Evolutionary conservation across 2,329 filamentous ascomycete genomes (phyloP).

Genomic region (Penicillium sp.): DNA sequence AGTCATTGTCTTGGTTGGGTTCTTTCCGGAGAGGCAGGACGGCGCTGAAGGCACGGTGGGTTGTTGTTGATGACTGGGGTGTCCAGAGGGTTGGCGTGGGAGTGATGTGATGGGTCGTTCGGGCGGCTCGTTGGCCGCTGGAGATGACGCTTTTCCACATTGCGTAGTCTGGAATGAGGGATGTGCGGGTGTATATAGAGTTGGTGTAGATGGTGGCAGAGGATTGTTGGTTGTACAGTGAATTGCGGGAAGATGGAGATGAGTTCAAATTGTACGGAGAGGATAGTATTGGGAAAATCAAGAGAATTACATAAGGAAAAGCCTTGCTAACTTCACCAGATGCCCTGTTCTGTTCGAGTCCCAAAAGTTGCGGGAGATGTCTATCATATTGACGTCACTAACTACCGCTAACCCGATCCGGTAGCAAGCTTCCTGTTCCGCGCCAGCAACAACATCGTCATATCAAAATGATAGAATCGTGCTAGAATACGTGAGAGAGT

Average conservation of each 20-base stretch:
- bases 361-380: not conserved
- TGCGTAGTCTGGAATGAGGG: not conserved
- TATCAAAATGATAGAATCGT: not conserved
- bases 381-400: slow-evolving; percentile 31
- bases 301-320: not conserved
- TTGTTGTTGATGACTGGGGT: not conserved
- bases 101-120: slow-evolving; percentile 2
- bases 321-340: not conserved
- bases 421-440: slow-evolving; percentile 13
- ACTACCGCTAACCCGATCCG: slow-evolving; percentile 11
- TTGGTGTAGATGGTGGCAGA: not conserved
- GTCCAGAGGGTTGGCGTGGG: not conserved
- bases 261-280: not conserved
- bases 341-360: not conserved
- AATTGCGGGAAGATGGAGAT: not conserved
- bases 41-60: slow-evolving; percentile 7
- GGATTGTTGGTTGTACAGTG: not conserved
- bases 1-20: not conserved
- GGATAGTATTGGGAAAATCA: not conserved
- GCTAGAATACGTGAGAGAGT: not conserved
- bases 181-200: not conserved
- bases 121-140: slow-evolving; percentile 14
- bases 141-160: slow-evolving; percentile 24
- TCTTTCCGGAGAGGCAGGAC: slow-evolving; percentile 11
- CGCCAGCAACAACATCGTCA: not conserved